These are phyloP conservation scores for Alternaria viburni DNA, from an alignment of 2,329 filamentous ascomycete genomes.

Conservation along the genomic window DNA sequence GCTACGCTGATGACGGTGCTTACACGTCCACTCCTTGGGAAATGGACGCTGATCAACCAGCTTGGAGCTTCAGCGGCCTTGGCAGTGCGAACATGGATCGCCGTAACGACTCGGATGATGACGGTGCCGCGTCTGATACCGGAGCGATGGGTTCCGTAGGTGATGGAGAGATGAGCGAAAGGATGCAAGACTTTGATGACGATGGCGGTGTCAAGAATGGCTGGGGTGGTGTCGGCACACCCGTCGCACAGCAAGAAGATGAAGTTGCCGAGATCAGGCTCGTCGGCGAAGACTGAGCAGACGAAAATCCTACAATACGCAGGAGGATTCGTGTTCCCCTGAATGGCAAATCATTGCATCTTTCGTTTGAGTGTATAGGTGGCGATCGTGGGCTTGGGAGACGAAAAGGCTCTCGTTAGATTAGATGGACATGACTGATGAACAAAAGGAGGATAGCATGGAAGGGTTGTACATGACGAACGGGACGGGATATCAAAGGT, in stretches of 20 bases:
- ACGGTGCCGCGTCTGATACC: constrained; percentile 6
- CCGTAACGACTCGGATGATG: constrained; percentile 14
- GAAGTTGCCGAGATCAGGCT: constrained; percentile 13
- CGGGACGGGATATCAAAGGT: background rate
- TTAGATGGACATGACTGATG: constrained; percentile 4
- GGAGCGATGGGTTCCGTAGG: constrained; percentile 4
- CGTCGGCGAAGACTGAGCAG: background rate
- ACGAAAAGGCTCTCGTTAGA: background rate
- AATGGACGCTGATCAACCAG: constrained; percentile 12
- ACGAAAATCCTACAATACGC: background rate
- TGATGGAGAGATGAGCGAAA: constrained; percentile 4
- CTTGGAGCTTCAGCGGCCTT: constrained; percentile 32
- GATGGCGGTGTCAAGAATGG: constrained; percentile 1
- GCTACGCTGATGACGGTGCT: constrained; percentile 13
- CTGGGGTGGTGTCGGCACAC: constrained; percentile 6
- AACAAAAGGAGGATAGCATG: background rate
- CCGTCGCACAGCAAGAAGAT: constrained; percentile 8
- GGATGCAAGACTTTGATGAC: constrained; percentile 11
- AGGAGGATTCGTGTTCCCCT: background rate
- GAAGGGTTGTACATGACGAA: background rate
- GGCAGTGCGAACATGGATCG: constrained; percentile 6
- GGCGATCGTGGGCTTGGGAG: background rate
- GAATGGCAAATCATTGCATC: background rate
- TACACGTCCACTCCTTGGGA: constrained; percentile 10
- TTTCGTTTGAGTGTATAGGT: background rate